These are phyloP conservation scores for Arabidopsis arenosa DNA, from an alignment of 345 rosid species.

Conservation along the genomic window DNA sequence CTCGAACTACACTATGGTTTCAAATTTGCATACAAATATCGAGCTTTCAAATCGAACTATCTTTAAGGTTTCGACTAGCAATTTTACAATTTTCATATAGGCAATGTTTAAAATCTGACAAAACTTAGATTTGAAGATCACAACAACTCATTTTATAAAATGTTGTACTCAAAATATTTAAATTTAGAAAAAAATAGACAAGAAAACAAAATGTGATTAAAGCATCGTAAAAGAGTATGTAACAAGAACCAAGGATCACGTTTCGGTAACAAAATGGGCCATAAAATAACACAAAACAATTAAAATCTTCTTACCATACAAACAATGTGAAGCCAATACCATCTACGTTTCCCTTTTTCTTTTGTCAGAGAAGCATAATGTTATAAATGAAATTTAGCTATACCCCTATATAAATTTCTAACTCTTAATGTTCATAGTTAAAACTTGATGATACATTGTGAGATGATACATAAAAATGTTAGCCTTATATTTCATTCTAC, in stretches of 20 bases:
- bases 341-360: conserved; percentile 1
- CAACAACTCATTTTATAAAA: background rate
- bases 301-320: conserved; percentile 25
- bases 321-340: conserved; percentile 37
- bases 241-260: conserved; percentile 36
- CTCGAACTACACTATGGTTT: background rate
- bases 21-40: background rate
- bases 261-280: conserved; percentile 26
- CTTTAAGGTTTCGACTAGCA: background rate
- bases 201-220: conserved; percentile 36
- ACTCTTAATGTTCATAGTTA: background rate
- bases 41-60: background rate
- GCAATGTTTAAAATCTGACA: background rate
- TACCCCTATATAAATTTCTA: background rate
- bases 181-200: background rate
- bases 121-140: background rate
- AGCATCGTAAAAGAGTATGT: conserved; percentile 29
- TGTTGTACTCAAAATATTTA: too few relatives aligned
- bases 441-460: conserved; percentile 3
- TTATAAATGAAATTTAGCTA: background rate
- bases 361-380: background rate
- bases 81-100: background rate
- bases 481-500: conserved; percentile 50
- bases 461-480: conserved; percentile 32
- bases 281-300: conserved; percentile 1